A percentile compares a stretch with the other conserved stretches of the same genome.
Conservation (phyloP, 805 yeast species). For the Suhomyces tanzawaensis region DNA sequence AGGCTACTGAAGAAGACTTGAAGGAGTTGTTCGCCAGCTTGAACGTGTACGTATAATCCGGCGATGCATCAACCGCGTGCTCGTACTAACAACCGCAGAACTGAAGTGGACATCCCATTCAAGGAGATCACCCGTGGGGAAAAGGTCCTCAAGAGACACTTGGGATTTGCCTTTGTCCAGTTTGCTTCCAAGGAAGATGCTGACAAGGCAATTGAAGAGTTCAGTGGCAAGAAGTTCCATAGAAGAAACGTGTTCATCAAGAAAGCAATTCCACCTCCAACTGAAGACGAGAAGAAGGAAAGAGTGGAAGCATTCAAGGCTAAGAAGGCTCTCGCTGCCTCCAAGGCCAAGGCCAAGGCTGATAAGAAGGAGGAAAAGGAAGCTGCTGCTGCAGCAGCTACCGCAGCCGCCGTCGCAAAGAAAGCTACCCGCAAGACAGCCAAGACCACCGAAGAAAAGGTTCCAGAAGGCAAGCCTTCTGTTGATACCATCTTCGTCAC, state of each 20-base stretch:
- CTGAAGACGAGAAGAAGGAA: conserved; percentile 42
- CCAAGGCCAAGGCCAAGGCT: conserved; percentile 18
- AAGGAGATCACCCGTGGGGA: conserved; percentile 36
- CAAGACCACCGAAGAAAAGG: conserved; percentile 8
- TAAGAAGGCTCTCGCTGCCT: conserved; percentile 14
- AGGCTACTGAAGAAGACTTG: conserved; percentile 43
- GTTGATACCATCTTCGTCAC: conserved; percentile 59
- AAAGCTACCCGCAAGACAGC: conserved; percentile 5
- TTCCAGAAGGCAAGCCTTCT: conserved; percentile 53
- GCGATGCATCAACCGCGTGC: background rate
- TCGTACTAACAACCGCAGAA: conserved; percentile 22
- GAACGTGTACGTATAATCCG: conserved; percentile 29
- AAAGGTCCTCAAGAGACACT: conserved; percentile 41
- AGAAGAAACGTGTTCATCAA: conserved; percentile 49
- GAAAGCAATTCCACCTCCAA: conserved; percentile 52
- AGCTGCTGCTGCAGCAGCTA: conserved; percentile 13
- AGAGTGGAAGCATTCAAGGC: conserved; percentile 34
- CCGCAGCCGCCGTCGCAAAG: conserved; percentile 6
- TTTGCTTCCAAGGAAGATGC: conserved; percentile 45
- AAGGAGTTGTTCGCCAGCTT: conserved; percentile 49
- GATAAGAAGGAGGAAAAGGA: conserved; percentile 19
- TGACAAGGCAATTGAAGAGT: conserved; percentile 42
- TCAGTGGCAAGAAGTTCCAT: conserved; percentile 43
- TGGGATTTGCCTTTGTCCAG: conserved; percentile 61
- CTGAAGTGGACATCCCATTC: conserved; percentile 51